Conservation (phyloP, 2,329 filamentous ascomycete genomes). For the Hypoxylon sp. region DNA sequence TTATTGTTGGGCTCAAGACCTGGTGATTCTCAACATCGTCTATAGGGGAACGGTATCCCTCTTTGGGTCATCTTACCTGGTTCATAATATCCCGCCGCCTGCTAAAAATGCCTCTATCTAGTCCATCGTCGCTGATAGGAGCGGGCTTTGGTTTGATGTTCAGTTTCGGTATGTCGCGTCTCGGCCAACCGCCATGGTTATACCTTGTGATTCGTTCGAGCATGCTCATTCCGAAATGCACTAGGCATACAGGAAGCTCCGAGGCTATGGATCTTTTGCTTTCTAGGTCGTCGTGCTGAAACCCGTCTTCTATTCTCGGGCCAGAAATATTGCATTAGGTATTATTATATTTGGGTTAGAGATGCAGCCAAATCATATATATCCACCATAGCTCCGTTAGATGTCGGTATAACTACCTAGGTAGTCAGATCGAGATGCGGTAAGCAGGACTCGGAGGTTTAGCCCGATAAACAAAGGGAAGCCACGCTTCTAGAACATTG, state of each 20-base stretch:
- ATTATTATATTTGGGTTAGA: background rate
- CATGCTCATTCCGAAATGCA: constrained; percentile 46
- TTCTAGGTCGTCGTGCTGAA: background rate
- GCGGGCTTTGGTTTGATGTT: constrained; percentile 47
- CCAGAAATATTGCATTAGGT: background rate
- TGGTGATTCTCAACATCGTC: constrained; percentile 20
- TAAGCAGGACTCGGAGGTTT: background rate
- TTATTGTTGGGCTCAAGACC: constrained; percentile 52
- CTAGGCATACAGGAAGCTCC: background rate
- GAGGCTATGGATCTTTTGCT: background rate
- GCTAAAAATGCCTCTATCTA: constrained; percentile 44
- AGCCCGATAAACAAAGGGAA: constrained; percentile 36
- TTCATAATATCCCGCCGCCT: constrained; percentile 51
- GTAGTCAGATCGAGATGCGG: background rate
- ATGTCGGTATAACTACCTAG: background rate
- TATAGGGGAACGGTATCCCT: background rate
- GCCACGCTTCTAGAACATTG: constrained; percentile 9
- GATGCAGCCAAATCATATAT: background rate
- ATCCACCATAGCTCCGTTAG: background rate
- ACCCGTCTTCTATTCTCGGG: background rate
- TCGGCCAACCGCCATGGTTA: constrained; percentile 46
- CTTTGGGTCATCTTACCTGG: constrained; percentile 42
- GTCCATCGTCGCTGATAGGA: constrained; percentile 46
- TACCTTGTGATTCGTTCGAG: constrained; percentile 49
- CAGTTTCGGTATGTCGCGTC: constrained; percentile 35